A percentile compares a stretch with the other conserved stretches of the same genome.
These are phyloP conservation scores for Linum lewisii DNA, from an alignment of 345 rosid species.

Conservation along the genomic window DNA sequence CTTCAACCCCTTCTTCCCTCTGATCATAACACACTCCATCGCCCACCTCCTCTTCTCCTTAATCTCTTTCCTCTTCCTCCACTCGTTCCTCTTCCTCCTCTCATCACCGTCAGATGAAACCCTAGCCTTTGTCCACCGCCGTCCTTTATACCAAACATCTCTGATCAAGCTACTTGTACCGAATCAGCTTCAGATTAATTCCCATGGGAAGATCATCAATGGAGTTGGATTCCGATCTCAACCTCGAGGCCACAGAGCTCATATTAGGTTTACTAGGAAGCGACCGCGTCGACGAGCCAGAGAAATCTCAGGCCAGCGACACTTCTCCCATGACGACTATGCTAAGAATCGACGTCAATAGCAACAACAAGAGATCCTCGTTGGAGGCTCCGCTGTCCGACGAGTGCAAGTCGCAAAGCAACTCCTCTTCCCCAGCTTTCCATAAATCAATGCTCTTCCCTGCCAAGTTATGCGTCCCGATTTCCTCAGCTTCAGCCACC, in stretches of 20 bases:
- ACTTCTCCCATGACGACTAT: background rate
- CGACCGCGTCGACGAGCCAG: background rate
- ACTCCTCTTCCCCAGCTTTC: slow-evolving; percentile 20
- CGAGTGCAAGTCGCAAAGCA: slow-evolving; percentile 14
- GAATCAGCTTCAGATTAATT: background rate
- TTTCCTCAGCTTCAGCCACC: slow-evolving; percentile 77
- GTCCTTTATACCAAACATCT: too few relatives aligned
- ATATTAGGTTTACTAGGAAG: slow-evolving; percentile 19
- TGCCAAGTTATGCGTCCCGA: slow-evolving; percentile 52
- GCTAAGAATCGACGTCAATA: background rate
- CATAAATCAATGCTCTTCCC: slow-evolving; percentile 49
- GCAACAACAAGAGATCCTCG: slow-evolving; percentile 18
- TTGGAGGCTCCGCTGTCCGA: slow-evolving; percentile 22
- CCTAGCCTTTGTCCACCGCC: too few relatives aligned
- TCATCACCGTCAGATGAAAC: too few relatives aligned
- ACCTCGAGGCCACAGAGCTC: slow-evolving; percentile 21
- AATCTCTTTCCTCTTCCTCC: too few relatives aligned
- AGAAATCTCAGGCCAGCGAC: background rate
- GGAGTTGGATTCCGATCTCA: slow-evolving; percentile 21
- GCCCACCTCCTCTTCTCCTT: too few relatives aligned
- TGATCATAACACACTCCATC: too few relatives aligned
- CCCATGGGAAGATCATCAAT: slow-evolving; percentile 15
- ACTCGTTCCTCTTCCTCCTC: too few relatives aligned
- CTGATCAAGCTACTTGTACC: too few relatives aligned
- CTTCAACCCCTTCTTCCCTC: too few relatives aligned